Evolutionary conservation across 257 asterid species (phyloP), one percentile per base, ranked within the genome.

Genomic region (Apocynum venetum): DNA sequence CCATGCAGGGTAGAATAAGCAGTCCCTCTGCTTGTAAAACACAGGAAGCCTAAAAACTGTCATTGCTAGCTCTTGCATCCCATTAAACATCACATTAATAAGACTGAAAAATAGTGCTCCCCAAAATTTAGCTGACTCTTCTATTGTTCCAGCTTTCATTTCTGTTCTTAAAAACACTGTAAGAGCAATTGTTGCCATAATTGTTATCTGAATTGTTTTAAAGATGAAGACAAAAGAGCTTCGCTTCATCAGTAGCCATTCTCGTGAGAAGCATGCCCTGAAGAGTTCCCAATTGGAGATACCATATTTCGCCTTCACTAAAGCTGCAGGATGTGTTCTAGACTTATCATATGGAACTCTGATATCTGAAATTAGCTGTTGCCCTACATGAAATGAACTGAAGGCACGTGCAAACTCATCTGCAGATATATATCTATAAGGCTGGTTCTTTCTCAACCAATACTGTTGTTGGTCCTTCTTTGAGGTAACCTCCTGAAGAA

Each of bases 401-500:
- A 91, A 93, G 67, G 90, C 88, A 47, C 78, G 82, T 13, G 89
- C 85, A 41, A 93, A 90, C 35, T 92, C 93, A 10, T 87, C 49
- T 0, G 83, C 91, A 0, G 98, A 89, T 61, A 92, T 78, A 36
- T 82, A 90, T 31, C 76, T 77, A 63, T 89, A 93, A 13, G 96
- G 90, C 61, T 85, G 81, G 49, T 84, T 80, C 73, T 78, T 89
- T 68, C 78, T 85, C 43, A 73, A 85, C 98, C 98, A 93, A 49
- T 93, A 93, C 38, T 91, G 98, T 72, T 87, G 83, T 87, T 91
- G 98, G 35, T 93, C 98, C 40, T 91, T 91, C 83, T 84, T 84
- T 49, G 98, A 93, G 25, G 95, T 91, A 56, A 93, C 97, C 82
- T 93, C 98, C 80, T 91, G 93, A 14, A 93, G 88, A 85, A 93